phyloP scores from a whole-genome alignment of 2,329 filamentous ascomycete genomes.

The Xylariaceae sp. region DNA sequence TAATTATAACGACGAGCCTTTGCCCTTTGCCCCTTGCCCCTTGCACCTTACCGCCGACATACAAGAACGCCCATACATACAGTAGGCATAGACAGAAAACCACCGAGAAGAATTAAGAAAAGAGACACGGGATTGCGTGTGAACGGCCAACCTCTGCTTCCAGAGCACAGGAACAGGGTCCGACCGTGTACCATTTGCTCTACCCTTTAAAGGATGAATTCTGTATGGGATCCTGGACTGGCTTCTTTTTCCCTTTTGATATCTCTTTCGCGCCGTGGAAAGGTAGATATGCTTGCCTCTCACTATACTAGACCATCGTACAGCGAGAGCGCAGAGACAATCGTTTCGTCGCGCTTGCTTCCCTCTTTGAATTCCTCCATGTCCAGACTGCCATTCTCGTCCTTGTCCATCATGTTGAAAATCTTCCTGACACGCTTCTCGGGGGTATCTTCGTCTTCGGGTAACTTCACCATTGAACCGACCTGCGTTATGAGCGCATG shows the following conservation, averaged over 20 bases:
- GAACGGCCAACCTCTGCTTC: not conserved
- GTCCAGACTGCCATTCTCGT: conserved; percentile 94
- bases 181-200: conserved; percentile 9
- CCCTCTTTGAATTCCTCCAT: conserved; percentile 99
- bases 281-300: conserved; percentile 5
- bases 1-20: conserved; percentile 3
- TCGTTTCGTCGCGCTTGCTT: conserved; percentile 97
- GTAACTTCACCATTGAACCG: conserved; percentile 97
- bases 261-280: not conserved
- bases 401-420: conserved; percentile 99
- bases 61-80: conserved; percentile 14
- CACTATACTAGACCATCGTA: conserved; percentile 87
- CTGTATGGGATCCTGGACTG: not conserved
- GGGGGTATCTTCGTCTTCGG: conserved; percentile 96
- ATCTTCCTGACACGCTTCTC: conserved; percentile 98
- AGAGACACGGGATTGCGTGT: conserved; percentile 5
- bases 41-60: conserved; percentile 18
- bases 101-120: conserved; percentile 3
- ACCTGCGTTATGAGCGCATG: conserved; percentile 53
- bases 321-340: conserved; percentile 91
- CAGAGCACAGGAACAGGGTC: conserved; percentile 2
- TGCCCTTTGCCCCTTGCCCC: too few relatives aligned
- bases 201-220: not conserved
- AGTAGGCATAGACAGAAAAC: conserved; percentile 6
- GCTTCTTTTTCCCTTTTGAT: not conserved